Conservation (phyloP, 192 early-diverging fungal genomes). For the Gaertneriomyces semiglobifer region DNA sequence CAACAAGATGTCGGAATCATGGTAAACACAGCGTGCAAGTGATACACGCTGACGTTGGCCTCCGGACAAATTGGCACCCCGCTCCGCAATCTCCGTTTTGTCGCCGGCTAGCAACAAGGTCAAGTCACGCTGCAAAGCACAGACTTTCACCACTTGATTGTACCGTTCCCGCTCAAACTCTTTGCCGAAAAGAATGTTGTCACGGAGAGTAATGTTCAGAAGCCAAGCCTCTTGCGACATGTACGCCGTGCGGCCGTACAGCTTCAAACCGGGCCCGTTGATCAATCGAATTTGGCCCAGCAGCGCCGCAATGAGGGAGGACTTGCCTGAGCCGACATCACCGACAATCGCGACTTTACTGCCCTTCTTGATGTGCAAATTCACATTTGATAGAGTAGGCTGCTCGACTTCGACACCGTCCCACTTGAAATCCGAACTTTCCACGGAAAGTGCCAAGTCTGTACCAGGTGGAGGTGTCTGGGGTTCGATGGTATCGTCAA, state of each 20-base stretch:
- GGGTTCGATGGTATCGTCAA: constrained; percentile 30
- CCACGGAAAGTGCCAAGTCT: constrained; percentile 33
- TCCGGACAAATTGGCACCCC: constrained; percentile 66
- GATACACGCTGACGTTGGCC: constrained; percentile 69
- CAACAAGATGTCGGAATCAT: constrained; percentile 71
- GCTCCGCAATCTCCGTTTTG: constrained; percentile 51
- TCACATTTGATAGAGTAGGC: constrained; percentile 46
- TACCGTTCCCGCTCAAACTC: constrained; percentile 54
- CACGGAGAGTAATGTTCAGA: constrained; percentile 65
- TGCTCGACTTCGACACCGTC: constrained; percentile 45
- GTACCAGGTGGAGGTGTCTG: constrained; percentile 27
- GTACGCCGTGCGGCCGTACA: constrained; percentile 60
- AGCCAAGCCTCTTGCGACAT: constrained; percentile 70
- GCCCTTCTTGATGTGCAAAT: constrained; percentile 47
- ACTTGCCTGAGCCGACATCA: constrained; percentile 68
- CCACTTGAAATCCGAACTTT: constrained; percentile 55
- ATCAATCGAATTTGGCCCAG: constrained; percentile 61
- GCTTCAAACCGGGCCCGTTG: constrained; percentile 37
- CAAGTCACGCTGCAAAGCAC: constrained; percentile 65
- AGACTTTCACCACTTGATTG: constrained; percentile 57
- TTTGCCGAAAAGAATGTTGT: constrained; percentile 78
- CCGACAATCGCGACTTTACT: constrained; percentile 61
- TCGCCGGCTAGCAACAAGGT: constrained; percentile 58
- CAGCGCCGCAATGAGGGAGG: constrained; percentile 62
- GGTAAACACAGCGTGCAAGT: constrained; percentile 79